Base-by-base conservation (phyloP, 2,329 filamentous ascomycete genomes). In the Thelonectria discophora region DNA sequence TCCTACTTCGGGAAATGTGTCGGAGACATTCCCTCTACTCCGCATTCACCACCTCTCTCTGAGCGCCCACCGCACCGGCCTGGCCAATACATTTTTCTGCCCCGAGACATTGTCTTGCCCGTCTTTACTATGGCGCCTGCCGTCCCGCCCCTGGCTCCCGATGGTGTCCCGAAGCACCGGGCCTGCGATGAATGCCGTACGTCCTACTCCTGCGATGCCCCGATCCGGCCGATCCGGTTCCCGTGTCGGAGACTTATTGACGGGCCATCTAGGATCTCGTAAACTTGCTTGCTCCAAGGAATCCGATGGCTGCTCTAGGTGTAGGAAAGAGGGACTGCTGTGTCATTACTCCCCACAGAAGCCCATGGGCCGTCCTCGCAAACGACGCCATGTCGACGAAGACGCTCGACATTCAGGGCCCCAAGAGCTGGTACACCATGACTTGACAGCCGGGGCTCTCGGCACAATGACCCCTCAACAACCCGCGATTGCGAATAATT, bases 151-250 rank as follows among this genome's bases (percentile, higher is more conserved):
- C 45, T 51, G 43, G 48, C 37, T 12, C 30, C 40, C 37, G 59
- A 63, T 45, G 68, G 65, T 52, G 66, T 75, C 62, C 72, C 78
- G 62, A 89, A 86, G 71, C 86, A 85, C 64, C 82, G 86, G 49
- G 87, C 87, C 63, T 90, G 88, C 74, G 88, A 90, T 74, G 87
- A 89, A 74, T 90, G 88, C 76, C 82, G 88, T 90, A 81, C 76
- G 86, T 81, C 32, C 17, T 47, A 9, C 42, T 20, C 10, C 13
- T 18, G n/a, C 20, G 47, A 48, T 21, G 39, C 45, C 47, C 52
- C 42, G 40, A 54, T 59, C 52, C 56, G 55, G 45, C 34, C 21
- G 39, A 45, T 45, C 42, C 48, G 54, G 37, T 51, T 18, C 30
- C 21, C 53, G 37, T 65, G 43, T 71, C 70, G 66, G 73, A 69